Base-by-base conservation (phyloP, 2,329 filamentous ascomycete genomes). In the Penicillium sp. region DNA sequence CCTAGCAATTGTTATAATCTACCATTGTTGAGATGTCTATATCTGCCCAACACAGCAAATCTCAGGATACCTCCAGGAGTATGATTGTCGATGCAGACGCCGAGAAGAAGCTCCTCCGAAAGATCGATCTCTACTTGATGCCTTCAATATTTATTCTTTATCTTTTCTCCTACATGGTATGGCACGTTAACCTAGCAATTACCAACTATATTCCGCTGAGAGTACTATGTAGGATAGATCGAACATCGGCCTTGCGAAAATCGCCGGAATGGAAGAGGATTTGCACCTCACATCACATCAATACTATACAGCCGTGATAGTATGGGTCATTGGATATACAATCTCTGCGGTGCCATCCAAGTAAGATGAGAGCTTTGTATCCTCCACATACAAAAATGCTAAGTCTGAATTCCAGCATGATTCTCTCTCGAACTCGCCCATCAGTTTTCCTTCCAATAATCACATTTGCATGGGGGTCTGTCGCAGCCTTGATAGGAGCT, bases 191-290 rank as follows among this genome's bases (percentile, higher is more conserved):
- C 23, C 13, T 33, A 31, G 3, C 19, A 13, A 41, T 55, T 19
- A 7, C 34, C 16, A 39, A 13, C 8, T 31, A 39, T n/a, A 23
- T n/a, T 16, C 7, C 10, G 15, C 46, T 48, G 44, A 36, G 16
- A n/a, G 2, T n/a, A 23, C 21, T 34, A 33, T 33, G 31, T 29
- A 50, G 53, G 53, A 55, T 34, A 48, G 53, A 29, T 55, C 39
- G n/a, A 56, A 52, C 29, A 51, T 56, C 21, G 53, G 53, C 19
- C 25, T 52, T 29, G 50, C 50, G 10, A 57, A 57, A 16, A 49
- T 57, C 10, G 36, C 50, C 4, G 55, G 55, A 15, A 57, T 57
- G 45, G 38, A 53, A 31, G 19, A 49, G 5, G 55, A 57, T 11
- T 13, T 51, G 8, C 5, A 51, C 13, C 27, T 54, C 16, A 39